These are phyloP conservation scores for Ochromonas danica DNA, from an alignment of 108 stramenopile species.

Conservation along the genomic window DNA sequence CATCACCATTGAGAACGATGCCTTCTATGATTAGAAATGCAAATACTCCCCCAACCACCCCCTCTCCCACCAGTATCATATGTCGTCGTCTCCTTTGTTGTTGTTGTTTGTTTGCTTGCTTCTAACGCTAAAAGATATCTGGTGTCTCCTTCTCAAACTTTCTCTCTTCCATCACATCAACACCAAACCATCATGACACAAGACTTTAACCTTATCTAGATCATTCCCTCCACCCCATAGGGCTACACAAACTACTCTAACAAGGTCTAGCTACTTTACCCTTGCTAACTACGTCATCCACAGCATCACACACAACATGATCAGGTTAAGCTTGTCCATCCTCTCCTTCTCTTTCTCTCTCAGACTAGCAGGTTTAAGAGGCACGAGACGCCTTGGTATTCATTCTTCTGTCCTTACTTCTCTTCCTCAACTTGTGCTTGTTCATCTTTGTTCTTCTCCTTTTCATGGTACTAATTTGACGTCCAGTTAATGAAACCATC, in stretches of 20 bases:
- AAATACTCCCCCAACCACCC: too few species aligned
- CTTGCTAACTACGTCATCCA: too few species aligned
- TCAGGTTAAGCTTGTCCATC: not conserved
- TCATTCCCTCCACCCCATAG: not conserved
- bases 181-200: too few species aligned
- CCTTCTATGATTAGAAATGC: too few species aligned
- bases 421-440: conserved; percentile 77
- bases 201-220: not conserved
- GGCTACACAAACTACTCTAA: not conserved
- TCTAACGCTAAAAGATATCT: too few species aligned
- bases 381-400: conserved; percentile 56
- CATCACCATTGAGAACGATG: too few species aligned
- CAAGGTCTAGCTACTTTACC: not conserved
- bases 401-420: conserved; percentile 72
- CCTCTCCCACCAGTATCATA: too few species aligned
- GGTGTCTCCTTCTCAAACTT: too few species aligned
- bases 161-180: too few species aligned
- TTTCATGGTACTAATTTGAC: conserved; percentile 73
- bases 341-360: not conserved
- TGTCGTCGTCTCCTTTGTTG: too few species aligned
- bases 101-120: too few species aligned
- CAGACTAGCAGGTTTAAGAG: not conserved
- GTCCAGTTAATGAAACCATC: too few species aligned
- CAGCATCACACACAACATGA: not conserved
- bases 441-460: conserved; percentile 79